A percentile compares a stretch with the other conserved stretches of the same genome.
These are phyloP conservation scores for Limonium bicolor DNA, from an alignment of 148 eudicot genomes.

Conservation along the genomic window DNA sequence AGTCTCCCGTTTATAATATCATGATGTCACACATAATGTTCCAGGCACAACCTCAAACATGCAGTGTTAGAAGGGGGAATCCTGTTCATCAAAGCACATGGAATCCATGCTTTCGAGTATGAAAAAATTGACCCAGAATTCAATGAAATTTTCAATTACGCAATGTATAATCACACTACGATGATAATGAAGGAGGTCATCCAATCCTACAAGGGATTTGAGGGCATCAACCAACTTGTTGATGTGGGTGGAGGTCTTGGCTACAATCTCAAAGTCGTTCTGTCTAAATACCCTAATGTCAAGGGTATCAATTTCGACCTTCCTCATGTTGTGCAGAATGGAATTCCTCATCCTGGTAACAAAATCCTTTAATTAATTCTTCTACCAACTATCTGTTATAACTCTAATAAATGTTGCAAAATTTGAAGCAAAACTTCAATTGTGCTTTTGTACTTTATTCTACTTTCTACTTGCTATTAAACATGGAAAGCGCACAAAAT, in stretches of 20 bases:
- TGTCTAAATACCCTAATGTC: slow-evolving; percentile 13
- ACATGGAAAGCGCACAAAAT: too few relatives aligned
- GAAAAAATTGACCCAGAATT: slow-evolving; percentile 7
- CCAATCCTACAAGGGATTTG: slow-evolving; percentile 17
- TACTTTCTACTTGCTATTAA: too few relatives aligned
- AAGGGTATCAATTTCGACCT: slow-evolving; percentile 20
- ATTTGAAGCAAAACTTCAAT: too few relatives aligned
- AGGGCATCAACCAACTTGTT: slow-evolving; percentile 11
- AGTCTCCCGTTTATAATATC: too few relatives aligned
- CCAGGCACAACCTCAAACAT: slow-evolving; percentile 17
- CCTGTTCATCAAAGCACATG: slow-evolving; percentile 18
- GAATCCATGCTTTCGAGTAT: slow-evolving; percentile 18
- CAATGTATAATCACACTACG: slow-evolving; percentile 14
- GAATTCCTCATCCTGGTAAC: slow-evolving; percentile 14
- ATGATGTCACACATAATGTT: too few relatives aligned
- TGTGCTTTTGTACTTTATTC: too few relatives aligned
- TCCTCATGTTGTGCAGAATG: slow-evolving; percentile 13
- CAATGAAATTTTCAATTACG: slow-evolving; percentile 19
- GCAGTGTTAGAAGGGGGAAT: slow-evolving; percentile 21
- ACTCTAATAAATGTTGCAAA: too few relatives aligned
- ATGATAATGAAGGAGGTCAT: slow-evolving; percentile 13
- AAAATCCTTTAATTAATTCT: too few relatives aligned
- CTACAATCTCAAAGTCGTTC: slow-evolving; percentile 10
- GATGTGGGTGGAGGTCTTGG: slow-evolving; percentile 32
- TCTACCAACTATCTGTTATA: too few relatives aligned